Evolutionary conservation across 768 basidiomycete species (phyloP).

Genomic region (Mycena maculata): DNA sequence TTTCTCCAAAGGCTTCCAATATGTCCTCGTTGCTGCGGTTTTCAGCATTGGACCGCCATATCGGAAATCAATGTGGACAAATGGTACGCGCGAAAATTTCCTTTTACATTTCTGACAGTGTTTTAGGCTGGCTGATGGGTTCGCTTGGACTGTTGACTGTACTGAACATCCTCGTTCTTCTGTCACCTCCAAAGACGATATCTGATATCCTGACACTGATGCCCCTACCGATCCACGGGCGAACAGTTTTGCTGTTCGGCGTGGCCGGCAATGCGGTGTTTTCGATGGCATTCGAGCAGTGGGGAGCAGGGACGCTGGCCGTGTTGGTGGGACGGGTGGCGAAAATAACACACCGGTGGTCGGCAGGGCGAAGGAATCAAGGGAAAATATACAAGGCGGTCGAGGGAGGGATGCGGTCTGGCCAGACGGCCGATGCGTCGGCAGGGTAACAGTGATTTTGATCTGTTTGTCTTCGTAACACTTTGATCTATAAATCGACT

Average conservation of each 20-base stretch:
- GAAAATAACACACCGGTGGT: conserved; percentile 88
- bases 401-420: conserved; percentile 70
- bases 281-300: conserved; percentile 83
- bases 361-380: conserved; percentile 61
- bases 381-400: conserved; percentile 90
- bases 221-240: conserved; percentile 74
- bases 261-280: conserved; percentile 76
- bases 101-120: conserved; percentile 1
- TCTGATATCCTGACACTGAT: conserved; percentile 80
- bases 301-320: conserved; percentile 71
- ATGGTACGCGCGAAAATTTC: conserved; percentile 65
- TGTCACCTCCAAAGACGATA: conserved; percentile 73
- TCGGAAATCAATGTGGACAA: conserved; percentile 94
- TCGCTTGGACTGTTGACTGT: conserved; percentile 74
- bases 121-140: conserved; percentile 81
- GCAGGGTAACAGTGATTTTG: not conserved
- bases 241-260: conserved; percentile 73
- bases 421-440: no score
- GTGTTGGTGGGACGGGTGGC: conserved; percentile 65
- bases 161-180: conserved; percentile 83
- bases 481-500: conserved; percentile 31
- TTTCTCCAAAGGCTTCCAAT: no score
- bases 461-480: not conserved
- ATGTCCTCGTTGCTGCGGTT: conserved; percentile 95
- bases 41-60: conserved; percentile 99